Conservation (phyloP, 345 rosid species). For the Brassica incana region DNA sequence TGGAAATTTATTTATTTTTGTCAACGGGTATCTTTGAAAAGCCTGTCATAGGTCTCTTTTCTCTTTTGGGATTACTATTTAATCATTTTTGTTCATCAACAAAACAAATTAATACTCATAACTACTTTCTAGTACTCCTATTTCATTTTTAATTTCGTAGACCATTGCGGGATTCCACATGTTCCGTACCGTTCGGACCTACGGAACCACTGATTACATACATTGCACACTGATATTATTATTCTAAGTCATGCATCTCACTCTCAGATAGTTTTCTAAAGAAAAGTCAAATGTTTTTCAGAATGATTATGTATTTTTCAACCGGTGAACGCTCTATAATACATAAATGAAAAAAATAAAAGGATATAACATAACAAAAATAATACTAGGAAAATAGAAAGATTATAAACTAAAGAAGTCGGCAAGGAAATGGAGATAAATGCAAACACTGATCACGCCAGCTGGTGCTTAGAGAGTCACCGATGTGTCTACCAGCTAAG, state of each 20-base stretch:
- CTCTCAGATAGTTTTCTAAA: not conserved
- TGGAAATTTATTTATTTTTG: not conserved
- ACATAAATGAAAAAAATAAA: not conserved
- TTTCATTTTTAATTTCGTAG: not conserved
- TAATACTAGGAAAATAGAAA: not conserved
- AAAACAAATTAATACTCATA: conserved; percentile 6
- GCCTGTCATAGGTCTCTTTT: conserved; percentile 25
- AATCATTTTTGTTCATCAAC: not conserved
- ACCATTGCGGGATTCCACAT: not conserved
- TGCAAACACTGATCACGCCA: conserved; percentile 25
- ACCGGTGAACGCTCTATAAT: not conserved
- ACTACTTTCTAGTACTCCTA: conserved; percentile 5
- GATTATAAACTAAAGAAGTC: not conserved
- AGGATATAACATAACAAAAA: not conserved
- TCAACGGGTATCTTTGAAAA: conserved; percentile 12
- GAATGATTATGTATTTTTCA: not conserved
- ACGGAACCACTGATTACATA: conserved; percentile 23
- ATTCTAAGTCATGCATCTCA: not conserved
- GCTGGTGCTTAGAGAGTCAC: conserved; percentile 17
- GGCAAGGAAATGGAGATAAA: not conserved
- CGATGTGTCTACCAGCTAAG: conserved; percentile 34
- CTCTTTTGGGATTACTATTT: conserved; percentile 24
- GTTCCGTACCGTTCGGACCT: conserved; percentile 29
- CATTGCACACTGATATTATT: not conserved
- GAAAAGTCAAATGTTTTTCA: not conserved